A percentile compares a stretch with the other conserved stretches of the same genome.
Evolutionary conservation across 164 flowering plant genomes (phyloP).

Genomic region (Akebia trifoliata): DNA sequence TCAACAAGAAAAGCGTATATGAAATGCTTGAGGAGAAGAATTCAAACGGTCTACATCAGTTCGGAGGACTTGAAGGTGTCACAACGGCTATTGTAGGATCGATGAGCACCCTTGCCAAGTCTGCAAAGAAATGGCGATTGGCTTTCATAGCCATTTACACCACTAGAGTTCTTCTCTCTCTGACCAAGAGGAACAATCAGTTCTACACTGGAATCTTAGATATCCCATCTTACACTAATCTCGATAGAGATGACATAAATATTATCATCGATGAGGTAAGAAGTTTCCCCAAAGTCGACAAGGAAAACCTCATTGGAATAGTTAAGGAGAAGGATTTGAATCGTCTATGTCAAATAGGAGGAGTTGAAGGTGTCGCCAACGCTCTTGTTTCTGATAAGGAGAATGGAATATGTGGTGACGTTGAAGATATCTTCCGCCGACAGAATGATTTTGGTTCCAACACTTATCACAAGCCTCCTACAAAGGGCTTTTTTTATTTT

Average conservation of each 20-base stretch:
- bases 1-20: constrained; percentile 1
- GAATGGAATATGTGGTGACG: constrained; percentile 18
- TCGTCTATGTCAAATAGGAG: constrained; percentile 17
- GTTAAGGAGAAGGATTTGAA: constrained; percentile 24
- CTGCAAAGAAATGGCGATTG: too few relatives aligned
- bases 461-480: constrained; percentile 25
- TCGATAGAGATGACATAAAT: too few relatives aligned
- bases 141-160: too few relatives aligned
- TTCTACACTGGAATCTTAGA: too few relatives aligned
- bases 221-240: too few relatives aligned
- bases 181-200: too few relatives aligned
- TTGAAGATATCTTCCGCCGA: constrained; percentile 13
- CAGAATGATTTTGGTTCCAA: constrained; percentile 26
- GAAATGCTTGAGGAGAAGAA: constrained; percentile 22
- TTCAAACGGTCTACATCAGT: background rate
- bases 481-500: constrained; percentile 31
- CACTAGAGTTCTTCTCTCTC: too few relatives aligned
- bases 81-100: too few relatives aligned
- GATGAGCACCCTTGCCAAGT: too few relatives aligned
- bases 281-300: background rate
- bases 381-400: constrained; percentile 15
- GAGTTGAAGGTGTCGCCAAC: constrained; percentile 11
- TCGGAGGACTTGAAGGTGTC: too few relatives aligned
- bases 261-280: too few relatives aligned
- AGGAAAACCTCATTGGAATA: constrained; percentile 12